phyloP scores from a whole-genome alignment of 371 early-diverging fungal species.

The Zancudomyces culisetae region DNA sequence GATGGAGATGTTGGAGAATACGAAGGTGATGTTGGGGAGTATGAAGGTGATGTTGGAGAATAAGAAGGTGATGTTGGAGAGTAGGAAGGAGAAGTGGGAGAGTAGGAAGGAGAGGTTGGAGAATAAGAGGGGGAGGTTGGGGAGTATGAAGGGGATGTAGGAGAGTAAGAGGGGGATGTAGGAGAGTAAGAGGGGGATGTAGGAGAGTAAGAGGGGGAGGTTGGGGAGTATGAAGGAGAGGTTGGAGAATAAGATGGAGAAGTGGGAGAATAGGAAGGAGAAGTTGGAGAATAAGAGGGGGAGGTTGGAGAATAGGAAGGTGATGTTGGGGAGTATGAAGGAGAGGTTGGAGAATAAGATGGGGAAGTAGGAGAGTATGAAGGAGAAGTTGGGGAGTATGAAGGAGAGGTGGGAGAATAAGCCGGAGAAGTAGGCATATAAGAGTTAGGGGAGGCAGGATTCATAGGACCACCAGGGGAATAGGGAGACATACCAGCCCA shows the following conservation, averaged over 20 bases:
- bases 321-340: slow-evolving; percentile 56
- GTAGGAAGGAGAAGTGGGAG: slow-evolving; percentile 52
- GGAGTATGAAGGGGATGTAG: slow-evolving; percentile 59
- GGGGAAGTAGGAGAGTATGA: slow-evolving; percentile 26
- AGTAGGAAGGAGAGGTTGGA: slow-evolving; percentile 69
- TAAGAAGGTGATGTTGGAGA: slow-evolving; percentile 34
- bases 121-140: slow-evolving; percentile 57
- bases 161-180: slow-evolving; percentile 24
- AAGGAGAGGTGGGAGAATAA: slow-evolving; percentile 33
- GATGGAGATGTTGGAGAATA: slow-evolving; percentile 32
- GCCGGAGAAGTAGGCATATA: slow-evolving; percentile 18
- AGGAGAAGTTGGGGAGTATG: slow-evolving; percentile 40
- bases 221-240: slow-evolving; percentile 39
- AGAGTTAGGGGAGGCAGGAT: slow-evolving; percentile 31
- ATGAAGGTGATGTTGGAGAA: slow-evolving; percentile 24
- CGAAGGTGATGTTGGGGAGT: slow-evolving; percentile 30
- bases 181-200: slow-evolving; percentile 36
- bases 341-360: slow-evolving; percentile 31
- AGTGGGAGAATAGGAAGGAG: slow-evolving; percentile 32
- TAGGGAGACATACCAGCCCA: slow-evolving; percentile 44
- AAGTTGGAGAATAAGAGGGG: slow-evolving; percentile 38
- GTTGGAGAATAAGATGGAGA: slow-evolving; percentile 32
- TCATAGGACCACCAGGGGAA: slow-evolving; percentile 41
- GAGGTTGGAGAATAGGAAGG: slow-evolving; percentile 65
- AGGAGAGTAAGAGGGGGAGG: slow-evolving; percentile 44